These are phyloP conservation scores for Globisporangium paddicum DNA, from an alignment of 352 stramenopile species.

Conservation along the genomic window DNA sequence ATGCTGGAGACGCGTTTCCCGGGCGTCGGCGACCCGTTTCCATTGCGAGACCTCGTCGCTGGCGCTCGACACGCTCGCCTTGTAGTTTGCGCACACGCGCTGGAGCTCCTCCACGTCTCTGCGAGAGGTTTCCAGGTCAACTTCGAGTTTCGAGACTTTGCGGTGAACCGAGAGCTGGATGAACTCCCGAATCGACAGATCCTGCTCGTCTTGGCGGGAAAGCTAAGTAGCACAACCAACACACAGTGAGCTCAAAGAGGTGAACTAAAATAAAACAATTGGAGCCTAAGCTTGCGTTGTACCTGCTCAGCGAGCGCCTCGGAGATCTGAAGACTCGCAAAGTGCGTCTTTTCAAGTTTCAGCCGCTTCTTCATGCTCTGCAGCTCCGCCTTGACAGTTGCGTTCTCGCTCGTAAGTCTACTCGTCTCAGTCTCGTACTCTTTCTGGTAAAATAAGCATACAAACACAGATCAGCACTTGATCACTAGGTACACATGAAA, in stretches of 20 bases:
- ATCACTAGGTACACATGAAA: neutral
- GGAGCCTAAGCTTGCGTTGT: neutral
- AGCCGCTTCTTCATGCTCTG: conserved; percentile 29
- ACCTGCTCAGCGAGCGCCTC: conserved; percentile 60
- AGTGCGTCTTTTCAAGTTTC: conserved; percentile 59
- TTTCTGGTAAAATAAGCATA: neutral
- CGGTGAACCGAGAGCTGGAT: conserved; percentile 53
- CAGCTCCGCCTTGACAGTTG: conserved; percentile 20
- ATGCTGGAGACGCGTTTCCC: conserved; percentile 32
- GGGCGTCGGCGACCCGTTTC: conserved; percentile 23
- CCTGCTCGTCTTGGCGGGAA: conserved; percentile 38
- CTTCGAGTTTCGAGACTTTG: conserved; percentile 33
- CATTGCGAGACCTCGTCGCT: conserved; percentile 32
- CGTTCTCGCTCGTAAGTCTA: conserved; percentile 20
- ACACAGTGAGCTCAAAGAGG: neutral
- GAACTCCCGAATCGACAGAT: conserved; percentile 56
- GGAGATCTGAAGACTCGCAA: conserved; percentile 57
- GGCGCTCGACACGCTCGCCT: conserved; percentile 22
- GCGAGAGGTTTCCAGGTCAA: conserved; percentile 29
- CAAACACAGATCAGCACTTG: neutral
- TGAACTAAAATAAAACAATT: neutral
- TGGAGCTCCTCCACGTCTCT: conserved; percentile 32
- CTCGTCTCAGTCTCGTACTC: conserved; percentile 11
- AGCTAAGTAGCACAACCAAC: conserved; percentile 17
- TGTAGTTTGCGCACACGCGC: conserved; percentile 22